These are phyloP conservation scores for Erodium trifolium DNA, from an alignment of 441 rosid genomes.

Conservation along the genomic window DNA sequence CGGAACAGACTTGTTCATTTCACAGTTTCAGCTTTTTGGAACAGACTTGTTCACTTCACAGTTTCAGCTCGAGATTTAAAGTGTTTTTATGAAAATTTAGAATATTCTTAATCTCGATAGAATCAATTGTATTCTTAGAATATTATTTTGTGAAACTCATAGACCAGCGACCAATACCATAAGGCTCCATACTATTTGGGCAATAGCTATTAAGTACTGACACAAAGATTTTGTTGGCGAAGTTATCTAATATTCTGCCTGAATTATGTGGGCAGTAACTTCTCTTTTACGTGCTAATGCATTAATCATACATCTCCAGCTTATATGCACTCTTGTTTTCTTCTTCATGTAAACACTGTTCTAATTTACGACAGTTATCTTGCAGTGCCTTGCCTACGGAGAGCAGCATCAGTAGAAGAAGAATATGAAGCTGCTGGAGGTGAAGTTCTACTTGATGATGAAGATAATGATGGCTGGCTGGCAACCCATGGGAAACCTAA, in stretches of 20 bases:
- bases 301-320: not conserved
- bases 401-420: conserved; percentile 89
- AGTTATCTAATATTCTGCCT: conserved; percentile 1
- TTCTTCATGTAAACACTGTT: not conserved
- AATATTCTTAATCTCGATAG: not conserved
- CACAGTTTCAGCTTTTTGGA: not conserved
- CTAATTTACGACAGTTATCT: conserved; percentile 5
- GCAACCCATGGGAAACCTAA: conserved; percentile 96
- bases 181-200: not conserved
- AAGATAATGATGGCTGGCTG: conserved; percentile 94
- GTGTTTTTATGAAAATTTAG: not conserved
- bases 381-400: conserved; percentile 81
- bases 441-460: conserved; percentile 83
- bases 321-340: not conserved
- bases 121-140: not conserved
- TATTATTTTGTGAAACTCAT: not conserved
- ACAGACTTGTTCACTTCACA: not conserved
- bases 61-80: not conserved
- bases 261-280: not conserved
- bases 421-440: conserved; percentile 97
- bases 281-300: not conserved
- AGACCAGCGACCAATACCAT: not conserved
- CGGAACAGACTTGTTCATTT: not conserved
- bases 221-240: not conserved
- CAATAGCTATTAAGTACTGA: not conserved